Evolutionary conservation across 495 filamentous ascomycete genomes (phyloP).

Genomic region (Penicillium soppii): DNA sequence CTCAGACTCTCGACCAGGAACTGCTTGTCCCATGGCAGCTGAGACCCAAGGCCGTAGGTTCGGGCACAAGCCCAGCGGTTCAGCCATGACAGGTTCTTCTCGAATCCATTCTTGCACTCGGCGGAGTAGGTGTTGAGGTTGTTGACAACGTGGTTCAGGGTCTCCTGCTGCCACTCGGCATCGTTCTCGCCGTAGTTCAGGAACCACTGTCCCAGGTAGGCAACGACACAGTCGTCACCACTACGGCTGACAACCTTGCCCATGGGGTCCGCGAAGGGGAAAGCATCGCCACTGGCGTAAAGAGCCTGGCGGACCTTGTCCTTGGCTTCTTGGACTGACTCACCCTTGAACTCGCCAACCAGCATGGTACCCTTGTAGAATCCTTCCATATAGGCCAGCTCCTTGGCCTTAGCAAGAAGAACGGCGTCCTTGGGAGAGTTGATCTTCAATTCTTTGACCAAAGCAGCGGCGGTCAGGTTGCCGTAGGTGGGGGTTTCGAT

Average conservation of each 20-base stretch:
- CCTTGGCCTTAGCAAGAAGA: slow-evolving; percentile 89
- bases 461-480: slow-evolving; percentile 73
- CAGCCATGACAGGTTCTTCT: slow-evolving; percentile 83
- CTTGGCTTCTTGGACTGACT: slow-evolving; percentile 82
- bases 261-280: slow-evolving; percentile 91
- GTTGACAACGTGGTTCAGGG: slow-evolving; percentile 71
- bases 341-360: slow-evolving; percentile 83
- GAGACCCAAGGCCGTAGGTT: slow-evolving; percentile 89
- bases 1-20: slow-evolving; percentile 91
- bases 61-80: slow-evolving; percentile 94
- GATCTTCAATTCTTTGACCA: slow-evolving; percentile 95
- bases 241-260: slow-evolving; percentile 81
- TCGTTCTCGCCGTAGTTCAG: slow-evolving; percentile 90
- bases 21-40: slow-evolving; percentile 90
- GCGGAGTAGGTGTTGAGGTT: slow-evolving; percentile 74
- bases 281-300: slow-evolving; percentile 75
- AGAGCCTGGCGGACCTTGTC: slow-evolving; percentile 79
- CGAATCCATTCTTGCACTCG: slow-evolving; percentile 81
- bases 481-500: slow-evolving; percentile 90
- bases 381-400: slow-evolving; percentile 94
- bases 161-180: slow-evolving; percentile 68
- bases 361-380: slow-evolving; percentile 95
- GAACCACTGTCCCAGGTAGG: slow-evolving; percentile 95
- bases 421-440: slow-evolving; percentile 91
- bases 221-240: slow-evolving; percentile 88